These are phyloP conservation scores for Rhizoclosmatium sp. DNA, from an alignment of 192 early-diverging fungal species.

Conservation along the genomic window DNA sequence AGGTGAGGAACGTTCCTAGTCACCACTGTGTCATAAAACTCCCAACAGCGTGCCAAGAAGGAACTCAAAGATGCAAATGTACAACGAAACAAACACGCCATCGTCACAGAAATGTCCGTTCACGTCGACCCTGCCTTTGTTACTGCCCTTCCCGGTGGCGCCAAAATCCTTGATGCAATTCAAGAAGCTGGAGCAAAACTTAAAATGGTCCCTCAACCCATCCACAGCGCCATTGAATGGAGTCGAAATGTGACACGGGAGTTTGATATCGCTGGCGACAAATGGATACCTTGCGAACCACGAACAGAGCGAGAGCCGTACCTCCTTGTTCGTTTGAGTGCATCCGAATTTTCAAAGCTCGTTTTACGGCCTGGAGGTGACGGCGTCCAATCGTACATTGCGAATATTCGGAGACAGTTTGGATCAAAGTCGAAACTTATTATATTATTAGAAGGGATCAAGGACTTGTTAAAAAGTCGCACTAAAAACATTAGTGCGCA, in stretches of 20 bases:
- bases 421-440: not conserved
- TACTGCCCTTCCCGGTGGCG: not conserved
- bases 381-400: not conserved
- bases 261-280: conserved; percentile 1
- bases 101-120: conserved; percentile 29
- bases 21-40: not conserved
- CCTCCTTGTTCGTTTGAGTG: conserved; percentile 15
- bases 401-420: not conserved
- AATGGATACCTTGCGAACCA: conserved; percentile 13
- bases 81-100: conserved; percentile 30
- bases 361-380: not conserved
- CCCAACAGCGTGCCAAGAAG: not conserved
- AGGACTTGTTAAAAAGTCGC: conserved; percentile 12
- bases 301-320: conserved; percentile 2
- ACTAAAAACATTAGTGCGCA: conserved; percentile 3
- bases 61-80: conserved; percentile 33
- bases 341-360: conserved; percentile 7
- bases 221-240: conserved; percentile 4
- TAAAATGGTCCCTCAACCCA: not conserved
- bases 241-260: conserved; percentile 2
- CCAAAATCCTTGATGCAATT: not conserved
- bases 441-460: conserved; percentile 28
- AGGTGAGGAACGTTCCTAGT: conserved; percentile 10
- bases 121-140: conserved; percentile 24
- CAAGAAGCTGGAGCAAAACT: conserved; percentile 18